Evolutionary conservation across 2,329 filamentous ascomycete genomes (phyloP), one percentile per base, ranked within the genome.

Genomic region (Sporothrix phasma): DNA sequence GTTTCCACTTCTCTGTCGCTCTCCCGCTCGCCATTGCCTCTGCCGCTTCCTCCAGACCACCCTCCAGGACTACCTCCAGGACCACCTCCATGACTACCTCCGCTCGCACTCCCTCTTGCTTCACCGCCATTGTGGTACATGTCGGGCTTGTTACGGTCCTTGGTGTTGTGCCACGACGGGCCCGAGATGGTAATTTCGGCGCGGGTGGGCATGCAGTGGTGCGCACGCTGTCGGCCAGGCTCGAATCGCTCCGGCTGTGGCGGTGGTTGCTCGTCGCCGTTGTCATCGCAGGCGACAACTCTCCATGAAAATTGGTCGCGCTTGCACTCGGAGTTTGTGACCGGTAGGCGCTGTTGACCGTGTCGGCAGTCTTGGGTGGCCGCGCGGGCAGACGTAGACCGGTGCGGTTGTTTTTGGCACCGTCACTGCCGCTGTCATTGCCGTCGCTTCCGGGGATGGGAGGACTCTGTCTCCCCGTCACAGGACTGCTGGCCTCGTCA

Each of bases 231-330:
- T 49, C 8, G n/a, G 29, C 31, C 10, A 56, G 26, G 11, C 31
- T 56, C 11, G 61, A 63, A n/a, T 63, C 49, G 61, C 61, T 63
- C 17, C n/a, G 49, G 19, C 39, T 46, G 13, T 63, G 54, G 37
- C 61, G 61, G n/a, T 19, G 61, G 29, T 54, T 54, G 29, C 5
- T 54, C 2, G 3, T 46, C 49, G 7, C 24, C 5, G 49, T 19
- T n/a, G n/a, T n/a, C n/a, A n/a, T n/a, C n/a, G n/a, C n/a, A n/a
- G n/a, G n/a, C n/a, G n/a, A 3, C 19, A 7, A 4, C 41, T 11
- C 10, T 13, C 39, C 3, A 8, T 43, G 41, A 11, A 7, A 37
- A 37, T 37, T 7, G 45, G 22, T 47, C 10, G 45, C 45, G 24
- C 45, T 47, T 47, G 45, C 31, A 34, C 34, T 37, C 34, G 11